These are phyloP conservation scores for Coemansia sp. DNA, from an alignment of 192 early-diverging fungal species.

Conservation along the genomic window DNA sequence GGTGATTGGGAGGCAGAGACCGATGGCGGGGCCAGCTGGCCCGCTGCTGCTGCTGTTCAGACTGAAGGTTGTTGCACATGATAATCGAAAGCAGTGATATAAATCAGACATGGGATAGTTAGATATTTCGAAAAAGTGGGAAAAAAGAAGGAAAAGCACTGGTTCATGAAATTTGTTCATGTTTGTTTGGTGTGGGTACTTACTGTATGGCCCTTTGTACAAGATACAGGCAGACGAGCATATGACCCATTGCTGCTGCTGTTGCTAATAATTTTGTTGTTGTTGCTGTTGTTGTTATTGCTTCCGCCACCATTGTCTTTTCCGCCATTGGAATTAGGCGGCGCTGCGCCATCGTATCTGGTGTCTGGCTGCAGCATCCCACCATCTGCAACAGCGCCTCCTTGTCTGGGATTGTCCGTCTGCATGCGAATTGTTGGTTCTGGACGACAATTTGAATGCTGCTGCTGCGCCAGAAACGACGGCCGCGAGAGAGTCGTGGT, in stretches of 20 bases:
- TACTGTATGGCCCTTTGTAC: conserved; percentile 1
- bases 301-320: background rate
- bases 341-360: background rate
- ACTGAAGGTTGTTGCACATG: background rate
- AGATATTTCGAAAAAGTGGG: background rate
- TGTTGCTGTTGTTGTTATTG: background rate
- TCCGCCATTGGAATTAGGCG: background rate
- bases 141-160: background rate
- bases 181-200: background rate
- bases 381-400: background rate
- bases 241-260: conserved; percentile 1
- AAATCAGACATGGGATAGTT: conserved; percentile 1
- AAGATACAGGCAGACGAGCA: background rate
- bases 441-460: background rate
- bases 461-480: background rate
- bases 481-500: background rate
- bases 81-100: background rate
- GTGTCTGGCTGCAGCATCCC: background rate
- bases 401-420: background rate
- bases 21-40: conserved; percentile 9
- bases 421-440: background rate
- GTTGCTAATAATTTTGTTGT: background rate
- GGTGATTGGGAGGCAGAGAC: conserved; percentile 14
- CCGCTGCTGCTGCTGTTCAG: conserved; percentile 6
- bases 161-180: background rate